Percentiles rank a stretch among this genome's conserved stretches.
Conservation (phyloP, 2,329 filamentous ascomycete genomes). For the Fusarium kyushuense region DNA sequence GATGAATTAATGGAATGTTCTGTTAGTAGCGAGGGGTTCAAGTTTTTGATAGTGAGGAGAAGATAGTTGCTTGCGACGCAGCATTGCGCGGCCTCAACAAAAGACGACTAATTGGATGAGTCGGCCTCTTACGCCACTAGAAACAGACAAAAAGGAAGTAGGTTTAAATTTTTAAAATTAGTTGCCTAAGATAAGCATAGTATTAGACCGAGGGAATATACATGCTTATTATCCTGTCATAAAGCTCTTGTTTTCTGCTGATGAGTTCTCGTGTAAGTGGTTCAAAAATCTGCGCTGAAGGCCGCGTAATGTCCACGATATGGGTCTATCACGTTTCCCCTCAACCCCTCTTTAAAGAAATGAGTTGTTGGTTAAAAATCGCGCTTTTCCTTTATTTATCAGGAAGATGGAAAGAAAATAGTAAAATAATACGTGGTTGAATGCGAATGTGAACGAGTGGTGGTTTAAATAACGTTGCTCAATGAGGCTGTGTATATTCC, state of each 20-base stretch:
- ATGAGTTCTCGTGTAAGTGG: slow-evolving; percentile 18
- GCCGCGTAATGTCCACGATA: slow-evolving; percentile 34
- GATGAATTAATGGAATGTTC: background rate
- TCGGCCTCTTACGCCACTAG: slow-evolving; percentile 42
- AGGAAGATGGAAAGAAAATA: background rate
- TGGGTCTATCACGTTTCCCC: slow-evolving; percentile 21
- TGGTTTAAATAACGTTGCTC: slow-evolving; percentile 12
- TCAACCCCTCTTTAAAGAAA: slow-evolving; percentile 18
- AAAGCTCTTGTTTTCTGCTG: slow-evolving; percentile 1
- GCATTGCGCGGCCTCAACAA: slow-evolving; percentile 53
- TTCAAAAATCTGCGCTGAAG: slow-evolving; percentile 20
- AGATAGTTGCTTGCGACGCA: slow-evolving; percentile 43
- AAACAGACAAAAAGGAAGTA: background rate
- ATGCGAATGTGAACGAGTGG: background rate
- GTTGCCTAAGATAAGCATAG: background rate
- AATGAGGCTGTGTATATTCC: slow-evolving; percentile 29
- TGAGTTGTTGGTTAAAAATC: slow-evolving; percentile 7
- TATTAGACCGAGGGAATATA: background rate
- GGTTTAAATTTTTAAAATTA: background rate
- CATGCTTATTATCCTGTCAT: background rate
- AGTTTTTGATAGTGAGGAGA: slow-evolving; percentile 29
- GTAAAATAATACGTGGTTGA: background rate
- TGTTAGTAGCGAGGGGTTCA: slow-evolving; percentile 6
- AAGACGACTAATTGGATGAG: slow-evolving; percentile 45
- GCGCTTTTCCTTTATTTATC: background rate